Evolutionary conservation across 2,329 filamentous ascomycete genomes (phyloP), one percentile per base, ranked within the genome.

Genomic region (Fusarium buxicola): DNA sequence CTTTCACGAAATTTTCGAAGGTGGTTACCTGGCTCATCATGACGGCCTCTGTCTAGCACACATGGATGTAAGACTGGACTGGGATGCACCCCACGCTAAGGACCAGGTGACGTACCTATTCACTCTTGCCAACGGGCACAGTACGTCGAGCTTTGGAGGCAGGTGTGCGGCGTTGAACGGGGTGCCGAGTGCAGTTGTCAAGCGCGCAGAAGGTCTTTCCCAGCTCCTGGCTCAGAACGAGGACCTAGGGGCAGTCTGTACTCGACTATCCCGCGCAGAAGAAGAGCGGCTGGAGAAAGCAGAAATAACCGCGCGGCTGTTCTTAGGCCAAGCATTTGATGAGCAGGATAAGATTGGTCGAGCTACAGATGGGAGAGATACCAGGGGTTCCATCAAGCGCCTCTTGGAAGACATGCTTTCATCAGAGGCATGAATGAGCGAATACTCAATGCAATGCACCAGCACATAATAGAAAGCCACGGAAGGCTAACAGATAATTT

Each of bases 131-230:
- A 67, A 80, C 3, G 94, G 94, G 1, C 84, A 89, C 53, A 94
- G 89, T 67, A 86, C 81, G 8, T 90, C 91, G 12, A 97, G 93
- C 72, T 96, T 96, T 70, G 95, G 95, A 1, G 91, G 89, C 25
- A 84, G 86, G 75, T 98, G 95, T 72, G 95, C 95, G 25, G 88
- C 88, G 4, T 85, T 96, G 75, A 97, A 96, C 69, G 94, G 94
- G 1, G 87, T 99, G 12, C 89, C 92, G 27, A 71, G 77, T 15
- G 81, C 84, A 6, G 85, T 98, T 9, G 84, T 97, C 7, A 79
- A 89, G 13, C 86, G 94, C 52, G 93, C 94, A 0, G 89, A 92
- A 63, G 84, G 89, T 8, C 82, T 99, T 31, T 86, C 90, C 18
- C 75, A 86, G 7, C 79, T 95, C 13, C 81, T 90, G 30, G 85